Evolutionary conservation across 331 rosid species (phyloP).

Genomic region (Quercus tomentella): DNA sequence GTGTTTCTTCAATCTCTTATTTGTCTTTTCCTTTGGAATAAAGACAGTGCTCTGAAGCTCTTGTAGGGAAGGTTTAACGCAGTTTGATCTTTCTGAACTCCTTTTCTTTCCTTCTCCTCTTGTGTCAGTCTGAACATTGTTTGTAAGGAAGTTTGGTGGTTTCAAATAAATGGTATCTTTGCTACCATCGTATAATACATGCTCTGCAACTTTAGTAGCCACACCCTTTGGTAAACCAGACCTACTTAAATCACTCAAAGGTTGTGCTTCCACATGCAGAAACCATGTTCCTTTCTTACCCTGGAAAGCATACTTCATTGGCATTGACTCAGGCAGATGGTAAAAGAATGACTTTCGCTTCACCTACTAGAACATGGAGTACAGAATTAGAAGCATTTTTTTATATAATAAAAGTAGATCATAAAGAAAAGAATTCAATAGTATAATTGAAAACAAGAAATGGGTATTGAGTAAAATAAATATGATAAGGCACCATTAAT

Average conservation of each 20-base stretch:
- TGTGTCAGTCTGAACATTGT: slow-evolving; percentile 16
- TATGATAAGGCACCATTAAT: slow-evolving; percentile 46
- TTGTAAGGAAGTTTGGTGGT: slow-evolving; percentile 2
- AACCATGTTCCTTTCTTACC: slow-evolving; percentile 51
- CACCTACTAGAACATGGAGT: slow-evolving; percentile 43
- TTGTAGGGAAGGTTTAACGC: background rate
- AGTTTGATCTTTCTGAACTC: slow-evolving; percentile 14
- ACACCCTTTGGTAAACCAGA: slow-evolving; percentile 17
- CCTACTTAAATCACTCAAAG: slow-evolving; percentile 8
- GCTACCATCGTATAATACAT: background rate
- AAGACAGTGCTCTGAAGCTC: slow-evolving; percentile 15
- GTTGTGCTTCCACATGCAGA: slow-evolving; percentile 50
- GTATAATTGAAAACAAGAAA: background rate
- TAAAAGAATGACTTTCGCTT: slow-evolving; percentile 53
- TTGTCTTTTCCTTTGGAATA: slow-evolving; percentile 24
- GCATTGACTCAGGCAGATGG: slow-evolving; percentile 57
- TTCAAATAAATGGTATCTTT: slow-evolving; percentile 7
- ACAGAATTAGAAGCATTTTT: slow-evolving; percentile 2
- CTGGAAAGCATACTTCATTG: slow-evolving; percentile 39
- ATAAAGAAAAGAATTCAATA: background rate
- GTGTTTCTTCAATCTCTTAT: slow-evolving; percentile 18
- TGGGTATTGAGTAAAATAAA: background rate
- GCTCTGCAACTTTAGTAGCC: background rate
- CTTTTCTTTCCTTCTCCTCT: slow-evolving; percentile 27
- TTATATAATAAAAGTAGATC: background rate